phyloP scores from a whole-genome alignment of 306 rosid species.

The Urtica urens region DNA sequence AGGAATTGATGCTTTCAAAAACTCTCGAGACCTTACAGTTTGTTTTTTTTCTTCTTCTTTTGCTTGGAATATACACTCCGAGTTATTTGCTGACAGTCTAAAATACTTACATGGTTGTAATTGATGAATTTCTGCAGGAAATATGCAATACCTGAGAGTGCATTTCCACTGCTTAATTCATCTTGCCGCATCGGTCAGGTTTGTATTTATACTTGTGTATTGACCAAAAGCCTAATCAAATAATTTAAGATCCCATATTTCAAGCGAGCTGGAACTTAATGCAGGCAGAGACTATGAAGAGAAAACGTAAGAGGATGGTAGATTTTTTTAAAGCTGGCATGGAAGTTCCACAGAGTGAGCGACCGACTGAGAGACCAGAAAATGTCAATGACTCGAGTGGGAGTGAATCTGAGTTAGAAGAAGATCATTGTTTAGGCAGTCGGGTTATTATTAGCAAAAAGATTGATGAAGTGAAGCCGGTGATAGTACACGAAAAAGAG shows the following conservation, averaged over 20 bases:
- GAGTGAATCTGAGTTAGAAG: conserved; percentile 32
- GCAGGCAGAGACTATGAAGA: conserved; percentile 57
- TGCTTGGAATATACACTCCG: no score
- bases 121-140: conserved; percentile 31
- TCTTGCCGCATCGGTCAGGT: conserved; percentile 59
- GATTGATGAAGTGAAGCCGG: conserved; percentile 20
- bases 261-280: not conserved
- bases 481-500: conserved; percentile 18
- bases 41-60: conserved; percentile 8
- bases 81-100: no score
- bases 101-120: no score
- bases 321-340: conserved; percentile 51
- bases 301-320: conserved; percentile 46
- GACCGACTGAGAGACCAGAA: conserved; percentile 15
- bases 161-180: conserved; percentile 59
- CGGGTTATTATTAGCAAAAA: conserved; percentile 21
- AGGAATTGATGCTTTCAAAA: conserved; percentile 35
- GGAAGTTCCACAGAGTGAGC: conserved; percentile 24
- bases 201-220: conserved; percentile 15
- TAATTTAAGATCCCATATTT: not conserved
- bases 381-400: conserved; percentile 2
- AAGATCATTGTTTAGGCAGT: conserved; percentile 8
- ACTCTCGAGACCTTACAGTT: conserved; percentile 63
- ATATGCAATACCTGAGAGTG: conserved; percentile 58
- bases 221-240: not conserved